A percentile compares a stretch with the other conserved stretches of the same genome.
These are phyloP conservation scores for Carex littledalei DNA, from an alignment of 176 grass and related monocot species.

Conservation along the genomic window DNA sequence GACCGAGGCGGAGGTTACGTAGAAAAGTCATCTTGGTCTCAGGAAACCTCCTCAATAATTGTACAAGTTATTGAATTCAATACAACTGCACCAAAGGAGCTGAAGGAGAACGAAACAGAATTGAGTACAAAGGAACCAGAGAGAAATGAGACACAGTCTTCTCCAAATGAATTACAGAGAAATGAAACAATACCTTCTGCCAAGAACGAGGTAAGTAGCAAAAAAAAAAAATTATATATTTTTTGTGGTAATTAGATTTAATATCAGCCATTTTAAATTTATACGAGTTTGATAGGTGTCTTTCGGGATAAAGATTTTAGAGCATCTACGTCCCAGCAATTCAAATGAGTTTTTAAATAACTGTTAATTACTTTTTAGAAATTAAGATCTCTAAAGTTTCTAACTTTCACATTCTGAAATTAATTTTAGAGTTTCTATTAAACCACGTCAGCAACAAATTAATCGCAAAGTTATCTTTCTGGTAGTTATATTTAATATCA, in stretches of 20 bases:
- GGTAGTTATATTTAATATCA: too few species aligned
- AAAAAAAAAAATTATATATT: background rate
- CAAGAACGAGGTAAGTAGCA: background rate
- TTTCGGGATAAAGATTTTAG: background rate
- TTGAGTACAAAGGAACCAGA: background rate
- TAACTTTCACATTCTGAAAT: too few species aligned
- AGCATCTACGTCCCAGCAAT: too few species aligned
- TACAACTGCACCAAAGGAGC: background rate
- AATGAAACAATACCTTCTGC: background rate
- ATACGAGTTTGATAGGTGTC: too few species aligned
- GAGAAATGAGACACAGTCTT: background rate
- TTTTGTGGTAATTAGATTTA: background rate
- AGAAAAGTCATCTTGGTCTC: constrained; percentile 15
- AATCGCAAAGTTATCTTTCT: too few species aligned
- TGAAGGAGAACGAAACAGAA: background rate
- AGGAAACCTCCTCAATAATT: background rate
- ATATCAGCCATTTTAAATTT: background rate
- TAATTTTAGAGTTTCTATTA: too few species aligned
- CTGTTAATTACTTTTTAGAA: too few species aligned
- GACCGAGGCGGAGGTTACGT: background rate
- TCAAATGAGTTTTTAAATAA: too few species aligned
- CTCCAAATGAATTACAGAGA: background rate
- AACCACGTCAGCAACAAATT: too few species aligned
- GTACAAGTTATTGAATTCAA: background rate
- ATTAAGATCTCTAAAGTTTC: too few species aligned